These are phyloP conservation scores for Neurospora sp. DNA, from an alignment of 495 filamentous ascomycete genomes.

Conservation along the genomic window DNA sequence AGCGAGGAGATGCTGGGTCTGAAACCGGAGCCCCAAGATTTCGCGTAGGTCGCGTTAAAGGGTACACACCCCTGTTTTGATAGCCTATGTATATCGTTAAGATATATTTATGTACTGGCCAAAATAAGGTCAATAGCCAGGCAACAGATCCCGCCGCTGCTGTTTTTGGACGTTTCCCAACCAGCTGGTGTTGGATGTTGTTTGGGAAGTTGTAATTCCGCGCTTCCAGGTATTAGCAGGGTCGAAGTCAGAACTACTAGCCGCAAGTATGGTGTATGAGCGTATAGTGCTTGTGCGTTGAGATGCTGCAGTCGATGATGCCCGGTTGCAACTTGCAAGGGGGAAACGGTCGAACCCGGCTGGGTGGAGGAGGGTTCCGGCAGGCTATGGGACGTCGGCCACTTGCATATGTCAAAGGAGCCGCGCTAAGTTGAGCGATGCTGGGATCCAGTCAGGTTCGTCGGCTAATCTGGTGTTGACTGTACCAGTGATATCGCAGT, in stretches of 20 bases:
- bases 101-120: constrained; percentile 17
- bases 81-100: constrained; percentile 19
- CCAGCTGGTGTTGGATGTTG: constrained; percentile 8
- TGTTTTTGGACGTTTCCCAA: constrained; percentile 29
- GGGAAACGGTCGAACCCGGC: neutral
- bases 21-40: constrained; percentile 19
- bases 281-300: neutral
- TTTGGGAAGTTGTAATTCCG: neutral
- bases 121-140: constrained; percentile 19
- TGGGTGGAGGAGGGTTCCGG: neutral
- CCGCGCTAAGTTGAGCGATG: constrained; percentile 6
- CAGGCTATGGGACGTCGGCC: constrained; percentile 1
- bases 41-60: constrained; percentile 21
- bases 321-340: neutral
- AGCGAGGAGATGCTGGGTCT: constrained; percentile 21
- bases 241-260: neutral
- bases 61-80: constrained; percentile 21
- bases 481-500: neutral
- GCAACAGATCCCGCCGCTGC: constrained; percentile 21
- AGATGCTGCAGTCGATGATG: neutral
- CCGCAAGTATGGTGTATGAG: neutral
- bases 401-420: constrained; percentile 1
- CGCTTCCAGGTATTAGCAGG: neutral
- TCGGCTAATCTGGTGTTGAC: constrained; percentile 6
- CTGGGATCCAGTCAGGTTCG: constrained; percentile 1